Conservation (phyloP, 2,329 filamentous ascomycete species). For the Coniochaeta sp. region DNA sequence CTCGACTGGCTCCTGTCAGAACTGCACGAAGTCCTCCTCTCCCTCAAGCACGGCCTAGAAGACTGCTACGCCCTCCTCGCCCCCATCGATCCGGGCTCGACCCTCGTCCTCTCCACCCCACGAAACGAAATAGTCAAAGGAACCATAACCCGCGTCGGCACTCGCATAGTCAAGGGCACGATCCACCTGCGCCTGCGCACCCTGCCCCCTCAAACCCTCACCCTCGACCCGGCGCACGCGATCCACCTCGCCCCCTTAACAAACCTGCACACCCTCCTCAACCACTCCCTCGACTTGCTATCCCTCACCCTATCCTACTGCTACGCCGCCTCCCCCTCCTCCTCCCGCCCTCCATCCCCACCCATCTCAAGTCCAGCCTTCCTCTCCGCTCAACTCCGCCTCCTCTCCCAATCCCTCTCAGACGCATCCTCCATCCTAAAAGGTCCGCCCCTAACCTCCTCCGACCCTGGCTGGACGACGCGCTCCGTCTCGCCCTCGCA, state of each 20-base stretch:
- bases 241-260: slow-evolving; percentile 64
- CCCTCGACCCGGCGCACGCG: slow-evolving; percentile 38
- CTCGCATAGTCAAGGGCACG: slow-evolving; percentile 86
- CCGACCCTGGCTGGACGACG: slow-evolving; percentile 36
- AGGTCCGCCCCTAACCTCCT: slow-evolving; percentile 37
- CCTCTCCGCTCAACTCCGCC: slow-evolving; percentile 47
- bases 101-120: slow-evolving; percentile 79
- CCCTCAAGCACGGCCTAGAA: slow-evolving; percentile 62
- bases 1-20: slow-evolving; percentile 47
- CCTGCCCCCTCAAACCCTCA: slow-evolving; percentile 44
- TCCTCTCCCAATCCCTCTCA: slow-evolving; percentile 46
- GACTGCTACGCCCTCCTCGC: slow-evolving; percentile 85
- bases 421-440: slow-evolving; percentile 47
- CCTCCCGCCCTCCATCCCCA: slow-evolving; percentile 32
- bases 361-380: slow-evolving; percentile 44
- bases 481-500: slow-evolving; percentile 35
- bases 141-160: slow-evolving; percentile 81
- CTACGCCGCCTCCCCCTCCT: slow-evolving; percentile 26
- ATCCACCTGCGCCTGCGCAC: slow-evolving; percentile 72
- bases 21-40: slow-evolving; percentile 38
- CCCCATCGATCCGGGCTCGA: slow-evolving; percentile 77
- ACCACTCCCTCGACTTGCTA: slow-evolving; percentile 75
- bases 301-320: slow-evolving; percentile 69
- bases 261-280: slow-evolving; percentile 68
- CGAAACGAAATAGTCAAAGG: slow-evolving; percentile 89